These are phyloP conservation scores for Ophiostoma tasmaniense DNA, from an alignment of 2,329 filamentous ascomycete species.

Conservation along the genomic window DNA sequence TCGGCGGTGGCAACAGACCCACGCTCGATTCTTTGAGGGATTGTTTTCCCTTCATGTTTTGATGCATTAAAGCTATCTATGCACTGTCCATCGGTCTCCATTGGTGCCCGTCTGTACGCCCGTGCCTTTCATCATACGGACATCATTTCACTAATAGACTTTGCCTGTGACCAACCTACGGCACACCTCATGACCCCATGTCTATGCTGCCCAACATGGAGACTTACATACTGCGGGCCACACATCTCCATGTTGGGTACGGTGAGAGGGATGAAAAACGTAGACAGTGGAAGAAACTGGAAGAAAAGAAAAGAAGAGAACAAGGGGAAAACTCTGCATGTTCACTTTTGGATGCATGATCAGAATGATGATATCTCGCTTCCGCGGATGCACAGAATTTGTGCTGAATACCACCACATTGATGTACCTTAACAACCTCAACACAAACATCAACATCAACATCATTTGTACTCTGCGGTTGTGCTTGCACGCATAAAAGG, in stretches of 20 bases:
- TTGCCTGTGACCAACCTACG: not conserved
- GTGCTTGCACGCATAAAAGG: no score
- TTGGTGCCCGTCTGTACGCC: not conserved
- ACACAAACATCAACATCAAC: not conserved
- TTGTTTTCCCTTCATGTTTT: not conserved
- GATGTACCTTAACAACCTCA: not conserved
- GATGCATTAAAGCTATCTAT: not conserved
- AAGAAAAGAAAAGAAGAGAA: not conserved
- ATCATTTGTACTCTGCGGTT: not conserved
- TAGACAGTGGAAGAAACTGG: no score
- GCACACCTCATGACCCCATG: not conserved
- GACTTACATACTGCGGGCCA: not conserved
- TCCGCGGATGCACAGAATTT: not conserved
- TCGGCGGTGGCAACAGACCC: not conserved
- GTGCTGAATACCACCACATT: not conserved
- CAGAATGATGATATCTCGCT: not conserved
- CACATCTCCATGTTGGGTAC: not conserved
- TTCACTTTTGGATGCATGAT: not conserved
- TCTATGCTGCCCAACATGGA: not conserved
- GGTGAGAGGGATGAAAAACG: not conserved
- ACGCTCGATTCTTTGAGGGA: not conserved
- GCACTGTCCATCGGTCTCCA: not conserved
- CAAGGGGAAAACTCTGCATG: not conserved
- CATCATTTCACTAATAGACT: not conserved
- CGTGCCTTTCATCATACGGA: not conserved